Conservation (phyloP, 108 stramenopile genomes). For the Nitzschia sp. region DNA sequence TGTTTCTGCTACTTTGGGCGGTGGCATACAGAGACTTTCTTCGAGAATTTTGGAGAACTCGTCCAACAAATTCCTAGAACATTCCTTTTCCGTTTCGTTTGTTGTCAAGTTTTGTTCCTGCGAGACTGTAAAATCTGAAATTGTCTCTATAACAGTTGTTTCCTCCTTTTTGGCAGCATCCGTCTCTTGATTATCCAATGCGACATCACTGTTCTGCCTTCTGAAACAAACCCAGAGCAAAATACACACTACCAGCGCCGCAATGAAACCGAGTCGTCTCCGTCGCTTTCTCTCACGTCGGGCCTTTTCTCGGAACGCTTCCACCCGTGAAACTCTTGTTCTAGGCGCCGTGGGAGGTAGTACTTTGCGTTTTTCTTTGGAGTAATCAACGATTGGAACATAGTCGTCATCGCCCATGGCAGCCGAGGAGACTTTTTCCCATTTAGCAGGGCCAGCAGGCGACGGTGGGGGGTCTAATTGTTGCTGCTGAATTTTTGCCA, state of each 20-base stretch:
- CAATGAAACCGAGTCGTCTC: background rate
- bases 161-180: too few relatives aligned
- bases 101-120: too few relatives aligned
- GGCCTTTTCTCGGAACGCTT: background rate
- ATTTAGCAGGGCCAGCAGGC: background rate
- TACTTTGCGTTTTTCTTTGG: background rate
- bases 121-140: too few relatives aligned
- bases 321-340: background rate
- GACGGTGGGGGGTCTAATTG: background rate
- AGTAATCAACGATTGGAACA: slow-evolving; percentile 36
- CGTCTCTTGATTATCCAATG: too few relatives aligned
- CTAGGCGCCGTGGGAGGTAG: background rate
- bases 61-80: too few relatives aligned
- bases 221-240: background rate
- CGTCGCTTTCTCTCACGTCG: background rate
- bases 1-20: too few relatives aligned
- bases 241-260: background rate
- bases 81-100: too few relatives aligned
- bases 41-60: too few relatives aligned
- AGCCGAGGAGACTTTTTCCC: slow-evolving; percentile 24
- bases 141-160: too few relatives aligned
- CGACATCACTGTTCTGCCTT: background rate
- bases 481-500: background rate
- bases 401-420: slow-evolving; percentile 32
- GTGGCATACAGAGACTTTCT: too few relatives aligned